Percentiles rank a stretch among this genome's conserved stretches.
These are phyloP conservation scores for Cladophialophora carrionii DNA, from an alignment of 2,329 filamentous ascomycete species.

Conservation along the genomic window DNA sequence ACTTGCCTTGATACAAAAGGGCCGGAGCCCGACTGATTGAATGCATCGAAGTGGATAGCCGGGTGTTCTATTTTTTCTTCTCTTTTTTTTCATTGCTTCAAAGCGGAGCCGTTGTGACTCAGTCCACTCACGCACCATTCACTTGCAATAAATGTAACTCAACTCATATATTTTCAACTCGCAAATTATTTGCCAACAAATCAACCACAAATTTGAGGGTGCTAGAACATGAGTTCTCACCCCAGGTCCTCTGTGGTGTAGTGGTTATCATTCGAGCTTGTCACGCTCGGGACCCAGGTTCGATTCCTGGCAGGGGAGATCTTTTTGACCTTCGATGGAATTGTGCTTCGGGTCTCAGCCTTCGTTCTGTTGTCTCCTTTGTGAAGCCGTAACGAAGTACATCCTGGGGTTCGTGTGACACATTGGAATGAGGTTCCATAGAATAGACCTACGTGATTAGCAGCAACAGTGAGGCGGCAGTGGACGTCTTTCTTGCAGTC, in stretches of 20 bases:
- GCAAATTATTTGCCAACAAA: background rate
- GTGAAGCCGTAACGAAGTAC: background rate
- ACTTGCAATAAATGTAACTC: background rate
- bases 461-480: no score
- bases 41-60: background rate
- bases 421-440: background rate
- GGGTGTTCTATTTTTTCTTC: background rate
- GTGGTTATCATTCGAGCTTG: conserved; percentile 11
- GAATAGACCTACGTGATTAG: background rate
- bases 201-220: background rate
- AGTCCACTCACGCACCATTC: background rate
- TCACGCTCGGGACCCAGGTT: conserved; percentile 10
- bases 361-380: background rate
- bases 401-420: background rate
- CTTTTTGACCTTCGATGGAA: background rate
- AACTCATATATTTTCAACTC: background rate
- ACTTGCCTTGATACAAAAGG: background rate
- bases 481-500: background rate
- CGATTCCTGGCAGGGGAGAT: conserved; percentile 8
- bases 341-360: background rate
- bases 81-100: background rate
- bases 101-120: conserved; percentile 4
- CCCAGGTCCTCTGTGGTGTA: background rate
- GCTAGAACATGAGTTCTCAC: background rate
- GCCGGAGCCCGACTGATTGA: background rate